Conservation (phyloP, 805 yeast genomes). For the Cyberlindnera mrakii region DNA sequence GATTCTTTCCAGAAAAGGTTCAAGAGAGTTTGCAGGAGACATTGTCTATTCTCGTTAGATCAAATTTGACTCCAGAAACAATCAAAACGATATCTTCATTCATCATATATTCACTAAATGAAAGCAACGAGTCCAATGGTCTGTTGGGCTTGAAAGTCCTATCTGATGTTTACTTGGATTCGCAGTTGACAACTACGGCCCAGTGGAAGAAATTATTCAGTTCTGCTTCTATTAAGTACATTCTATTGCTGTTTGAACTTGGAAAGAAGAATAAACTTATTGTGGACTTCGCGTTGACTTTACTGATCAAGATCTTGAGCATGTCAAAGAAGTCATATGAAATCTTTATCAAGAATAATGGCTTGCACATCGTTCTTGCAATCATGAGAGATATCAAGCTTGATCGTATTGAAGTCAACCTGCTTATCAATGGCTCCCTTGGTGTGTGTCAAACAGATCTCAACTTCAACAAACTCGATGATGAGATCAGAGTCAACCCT, state of each 20-base stretch:
- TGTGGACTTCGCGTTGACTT: slow-evolving; percentile 28
- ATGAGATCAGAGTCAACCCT: slow-evolving; percentile 2
- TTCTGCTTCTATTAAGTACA: slow-evolving; percentile 61
- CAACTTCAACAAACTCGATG: slow-evolving; percentile 13
- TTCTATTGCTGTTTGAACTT: slow-evolving; percentile 44
- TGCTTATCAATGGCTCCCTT: slow-evolving; percentile 40
- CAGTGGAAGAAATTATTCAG: slow-evolving; percentile 42
- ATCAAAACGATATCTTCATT: slow-evolving; percentile 47
- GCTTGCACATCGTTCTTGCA: slow-evolving; percentile 42
- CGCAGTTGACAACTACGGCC: slow-evolving; percentile 34
- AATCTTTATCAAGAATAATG: slow-evolving; percentile 46
- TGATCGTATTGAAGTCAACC: slow-evolving; percentile 22
- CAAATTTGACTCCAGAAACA: slow-evolving; percentile 48
- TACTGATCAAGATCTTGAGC: slow-evolving; percentile 45
- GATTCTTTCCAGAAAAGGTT: slow-evolving; percentile 30
- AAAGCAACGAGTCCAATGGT: slow-evolving; percentile 21
- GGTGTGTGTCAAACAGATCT: slow-evolving; percentile 31
- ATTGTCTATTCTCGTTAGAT: slow-evolving; percentile 33
- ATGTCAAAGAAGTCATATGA: slow-evolving; percentile 41
- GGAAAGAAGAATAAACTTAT: slow-evolving; percentile 26
- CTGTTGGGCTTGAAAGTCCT: slow-evolving; percentile 27
- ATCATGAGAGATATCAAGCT: slow-evolving; percentile 41
- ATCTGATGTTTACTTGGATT: slow-evolving; percentile 27
- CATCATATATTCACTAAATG: slow-evolving; percentile 42
- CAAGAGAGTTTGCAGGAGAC: slow-evolving; percentile 34